Percentiles rank a stretch among this genome's conserved stretches.
phyloP scores from a whole-genome alignment of 2,329 filamentous ascomycete genomes.

The Elsinoe australis region DNA sequence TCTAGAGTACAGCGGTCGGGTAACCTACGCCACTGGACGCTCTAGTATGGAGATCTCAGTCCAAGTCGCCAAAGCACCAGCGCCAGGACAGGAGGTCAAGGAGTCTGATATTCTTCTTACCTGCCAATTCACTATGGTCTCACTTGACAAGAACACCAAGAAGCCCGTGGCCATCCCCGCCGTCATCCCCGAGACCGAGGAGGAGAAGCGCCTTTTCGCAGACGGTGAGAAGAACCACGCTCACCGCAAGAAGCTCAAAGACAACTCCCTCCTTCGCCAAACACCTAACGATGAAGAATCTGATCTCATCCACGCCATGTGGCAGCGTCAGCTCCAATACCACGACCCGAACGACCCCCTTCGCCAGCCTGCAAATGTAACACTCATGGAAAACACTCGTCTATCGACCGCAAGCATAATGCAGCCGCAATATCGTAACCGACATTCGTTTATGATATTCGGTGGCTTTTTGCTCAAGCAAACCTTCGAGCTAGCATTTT shows the following conservation, averaged over 20 bases:
- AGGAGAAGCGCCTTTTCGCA: slow-evolving; percentile 56
- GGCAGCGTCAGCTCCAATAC: slow-evolving; percentile 60
- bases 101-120: slow-evolving; percentile 59
- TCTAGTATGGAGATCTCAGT: slow-evolving; percentile 68
- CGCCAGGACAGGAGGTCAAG: slow-evolving; percentile 48
- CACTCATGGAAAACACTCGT: slow-evolving; percentile 55
- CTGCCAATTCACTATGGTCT: slow-evolving; percentile 73
- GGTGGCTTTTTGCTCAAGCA: slow-evolving; percentile 67
- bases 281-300: slow-evolving; percentile 65
- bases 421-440: slow-evolving; percentile 64
- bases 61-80: slow-evolving; percentile 61
- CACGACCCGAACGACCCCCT: slow-evolving; percentile 51
- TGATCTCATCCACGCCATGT: slow-evolving; percentile 64
- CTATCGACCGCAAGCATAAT: slow-evolving; percentile 64
- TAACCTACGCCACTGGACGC: slow-evolving; percentile 64
- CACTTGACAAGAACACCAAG: slow-evolving; percentile 60
- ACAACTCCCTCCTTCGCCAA: slow-evolving; percentile 54
- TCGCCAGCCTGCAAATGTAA: slow-evolving; percentile 50
- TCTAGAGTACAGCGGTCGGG: slow-evolving; percentile 61
- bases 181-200: slow-evolving; percentile 53
- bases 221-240: slow-evolving; percentile 59
- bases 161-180: slow-evolving; percentile 57
- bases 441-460: slow-evolving; percentile 72
- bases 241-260: slow-evolving; percentile 56
- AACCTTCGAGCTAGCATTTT: slow-evolving; percentile 69